Conservation (phyloP, 1,139 yeast genomes). For the Blastobotrys aristatus region DNA sequence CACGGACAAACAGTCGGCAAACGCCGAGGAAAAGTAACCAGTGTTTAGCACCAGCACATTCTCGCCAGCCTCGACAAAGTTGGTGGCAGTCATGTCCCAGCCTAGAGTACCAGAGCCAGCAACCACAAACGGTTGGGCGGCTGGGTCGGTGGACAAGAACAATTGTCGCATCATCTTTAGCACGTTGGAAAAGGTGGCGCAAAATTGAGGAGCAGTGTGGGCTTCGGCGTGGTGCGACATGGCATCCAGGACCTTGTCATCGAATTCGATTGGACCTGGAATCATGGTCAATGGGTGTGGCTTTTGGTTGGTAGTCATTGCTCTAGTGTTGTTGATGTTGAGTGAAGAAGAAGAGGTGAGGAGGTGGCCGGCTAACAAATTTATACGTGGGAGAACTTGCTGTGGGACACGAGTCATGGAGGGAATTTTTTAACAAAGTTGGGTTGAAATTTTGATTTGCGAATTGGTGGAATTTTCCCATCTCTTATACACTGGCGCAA, state of each 20-base stretch:
- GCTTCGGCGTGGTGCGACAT: slow-evolving; percentile 84
- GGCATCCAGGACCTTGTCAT: slow-evolving; percentile 73
- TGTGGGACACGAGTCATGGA: slow-evolving; percentile 13
- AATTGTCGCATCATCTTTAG: slow-evolving; percentile 64
- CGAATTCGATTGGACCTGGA: slow-evolving; percentile 93
- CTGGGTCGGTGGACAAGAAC: slow-evolving; percentile 62
- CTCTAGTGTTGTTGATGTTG: slow-evolving; percentile 7
- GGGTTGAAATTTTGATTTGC: background rate
- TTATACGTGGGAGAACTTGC: slow-evolving; percentile 14
- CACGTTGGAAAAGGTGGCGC: slow-evolving; percentile 64
- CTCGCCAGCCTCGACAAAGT: slow-evolving; percentile 55
- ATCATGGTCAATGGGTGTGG: slow-evolving; percentile 48
- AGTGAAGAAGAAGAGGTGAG: slow-evolving; percentile 5
- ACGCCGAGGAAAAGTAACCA: slow-evolving; percentile 87
- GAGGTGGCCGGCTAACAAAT: slow-evolving; percentile 13
- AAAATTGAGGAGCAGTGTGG: slow-evolving; percentile 87
- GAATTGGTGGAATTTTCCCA: background rate
- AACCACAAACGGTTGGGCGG: slow-evolving; percentile 72
- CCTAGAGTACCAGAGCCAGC: slow-evolving; percentile 95
- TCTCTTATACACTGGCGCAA: background rate
- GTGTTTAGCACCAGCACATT: slow-evolving; percentile 79
- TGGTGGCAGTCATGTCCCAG: slow-evolving; percentile 86
- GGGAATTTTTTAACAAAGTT: background rate
- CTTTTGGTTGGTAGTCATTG: slow-evolving; percentile 17
- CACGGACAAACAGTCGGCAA: slow-evolving; percentile 70